phyloP scores from a whole-genome alignment of 2,329 filamentous ascomycete species.

The Paecilomyces formosus region DNA sequence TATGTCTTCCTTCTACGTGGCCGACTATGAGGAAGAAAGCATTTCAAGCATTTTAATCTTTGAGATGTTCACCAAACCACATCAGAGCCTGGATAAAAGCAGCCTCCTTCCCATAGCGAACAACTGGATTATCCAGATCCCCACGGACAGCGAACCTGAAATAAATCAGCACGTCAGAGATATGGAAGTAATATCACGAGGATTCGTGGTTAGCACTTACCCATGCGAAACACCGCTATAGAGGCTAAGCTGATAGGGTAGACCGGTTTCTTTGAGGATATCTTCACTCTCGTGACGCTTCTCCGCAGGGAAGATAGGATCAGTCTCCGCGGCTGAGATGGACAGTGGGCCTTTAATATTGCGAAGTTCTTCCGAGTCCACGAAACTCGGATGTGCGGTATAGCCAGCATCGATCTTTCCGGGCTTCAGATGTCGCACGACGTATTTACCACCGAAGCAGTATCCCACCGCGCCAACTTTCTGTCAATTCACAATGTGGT shows the following conservation, averaged over 20 bases:
- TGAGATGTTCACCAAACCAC: slow-evolving; percentile 61
- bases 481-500: background rate
- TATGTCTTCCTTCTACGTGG: no score
- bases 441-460: slow-evolving; percentile 45
- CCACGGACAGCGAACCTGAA: slow-evolving; percentile 54
- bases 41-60: background rate
- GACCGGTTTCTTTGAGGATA: slow-evolving; percentile 45
- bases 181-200: background rate
- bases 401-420: slow-evolving; percentile 58
- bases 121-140: slow-evolving; percentile 46
- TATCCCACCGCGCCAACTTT: slow-evolving; percentile 20
- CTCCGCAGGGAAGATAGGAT: slow-evolving; percentile 48
- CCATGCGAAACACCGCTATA: slow-evolving; percentile 62
- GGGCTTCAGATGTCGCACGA: slow-evolving; percentile 56
- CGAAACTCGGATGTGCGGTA: slow-evolving; percentile 66
- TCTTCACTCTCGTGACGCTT: slow-evolving; percentile 51
- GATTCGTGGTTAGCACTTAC: background rate
- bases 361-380: slow-evolving; percentile 55
- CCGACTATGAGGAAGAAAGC: no score
- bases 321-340: slow-evolving; percentile 54
- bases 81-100: slow-evolving; percentile 65
- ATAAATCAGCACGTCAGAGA: background rate
- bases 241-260: slow-evolving; percentile 64
- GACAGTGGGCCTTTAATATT: slow-evolving; percentile 57
- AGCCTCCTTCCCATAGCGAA: slow-evolving; percentile 64